Evolutionary conservation across 1,284 basidiomycete species (phyloP), one percentile per base, ranked within the genome.

Genomic region (Pisolithus thermaeus): DNA sequence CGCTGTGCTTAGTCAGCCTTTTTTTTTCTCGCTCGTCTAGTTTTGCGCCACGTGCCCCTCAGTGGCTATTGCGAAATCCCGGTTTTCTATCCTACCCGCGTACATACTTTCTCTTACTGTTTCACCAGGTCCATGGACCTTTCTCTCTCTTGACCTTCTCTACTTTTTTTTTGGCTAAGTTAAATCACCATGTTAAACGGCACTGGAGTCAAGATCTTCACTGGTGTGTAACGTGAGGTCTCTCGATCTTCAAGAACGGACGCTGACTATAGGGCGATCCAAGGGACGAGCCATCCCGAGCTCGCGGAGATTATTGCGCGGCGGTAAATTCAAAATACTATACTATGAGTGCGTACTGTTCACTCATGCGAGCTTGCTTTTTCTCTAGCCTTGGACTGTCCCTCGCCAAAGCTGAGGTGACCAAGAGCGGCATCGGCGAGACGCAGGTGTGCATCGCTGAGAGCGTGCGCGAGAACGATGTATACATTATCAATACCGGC

Each of bases 401-500:
- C 36, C 78, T 96, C 52, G 87, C 87, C 51, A 86, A 85, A 59
- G 90, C 92, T 16, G 89, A 90, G 60, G 85, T 97, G 49, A 84
- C 84, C 44, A 84, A 87, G 66, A 96, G 92, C 65, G 90, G 90
- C 16, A 90, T 95, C 57, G 95, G 95, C 56, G 95, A 97, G 73
- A 91, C 90, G 47, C 85, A 85, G 64, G 90, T 99, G 53, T 90
- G 90, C 56, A 94, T 99, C 66, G 80, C 81, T 52, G 97, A 99
- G 73, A 94, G 91, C 51, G 97, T 99, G 32, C 90, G 96, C 53
- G 96, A 99, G 73, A 91, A 93, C 72, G 97, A 99, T 71, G 97
- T 99, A 52, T 99, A 99, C 77, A 98, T 99, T 70, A 87, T 99
- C 79, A 97, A 96, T 75, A 96, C 94, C 30, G 90, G 90, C 11